A percentile compares a stretch with the other conserved stretches of the same genome.
phyloP scores from a whole-genome alignment of 352 stramenopile species.

The Pythium aphanidermatum region DNA sequence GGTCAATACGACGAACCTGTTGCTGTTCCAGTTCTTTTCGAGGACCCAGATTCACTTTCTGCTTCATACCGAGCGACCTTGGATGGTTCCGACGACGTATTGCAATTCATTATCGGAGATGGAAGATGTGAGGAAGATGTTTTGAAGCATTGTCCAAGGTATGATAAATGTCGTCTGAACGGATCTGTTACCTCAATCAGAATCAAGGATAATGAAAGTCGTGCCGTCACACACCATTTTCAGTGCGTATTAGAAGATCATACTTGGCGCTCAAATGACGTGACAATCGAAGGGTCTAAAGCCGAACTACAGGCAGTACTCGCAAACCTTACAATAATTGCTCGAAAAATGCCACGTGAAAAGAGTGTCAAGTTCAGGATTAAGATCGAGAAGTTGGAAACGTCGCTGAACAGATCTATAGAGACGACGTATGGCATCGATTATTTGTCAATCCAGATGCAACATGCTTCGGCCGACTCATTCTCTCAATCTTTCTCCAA shows the following conservation, averaged over 20 bases:
- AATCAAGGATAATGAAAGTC: no score
- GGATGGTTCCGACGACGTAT: slow-evolving; percentile 27
- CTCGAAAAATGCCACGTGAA: no score
- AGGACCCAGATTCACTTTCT: slow-evolving; percentile 39
- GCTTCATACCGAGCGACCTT: slow-evolving; percentile 43
- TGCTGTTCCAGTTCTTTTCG: slow-evolving; percentile 38
- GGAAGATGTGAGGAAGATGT: slow-evolving; percentile 43
- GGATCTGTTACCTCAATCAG: slow-evolving; percentile 37
- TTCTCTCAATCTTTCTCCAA: slow-evolving; percentile 20
- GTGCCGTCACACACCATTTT: slow-evolving; percentile 10
- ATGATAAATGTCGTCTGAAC: no score
- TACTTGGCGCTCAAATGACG: slow-evolving; percentile 32
- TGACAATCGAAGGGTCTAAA: slow-evolving; percentile 41
- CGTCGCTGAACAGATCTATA: slow-evolving; percentile 3
- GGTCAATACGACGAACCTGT: slow-evolving; percentile 15
- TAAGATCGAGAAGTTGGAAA: slow-evolving; percentile 29
- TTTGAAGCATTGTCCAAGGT: slow-evolving; percentile 41
- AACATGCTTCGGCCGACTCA: slow-evolving; percentile 10
- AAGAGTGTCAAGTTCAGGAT: slow-evolving; percentile 34
- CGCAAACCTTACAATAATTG: slow-evolving; percentile 28
- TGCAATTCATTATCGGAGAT: slow-evolving; percentile 38
- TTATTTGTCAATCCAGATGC: slow-evolving; percentile 11
- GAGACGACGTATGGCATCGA: slow-evolving; percentile 25
- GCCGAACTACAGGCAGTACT: slow-evolving; percentile 28
- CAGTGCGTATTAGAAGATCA: slow-evolving; percentile 17